phyloP scores from a whole-genome alignment of 2,329 filamentous ascomycete species.

The Ascomycota sp. region DNA sequence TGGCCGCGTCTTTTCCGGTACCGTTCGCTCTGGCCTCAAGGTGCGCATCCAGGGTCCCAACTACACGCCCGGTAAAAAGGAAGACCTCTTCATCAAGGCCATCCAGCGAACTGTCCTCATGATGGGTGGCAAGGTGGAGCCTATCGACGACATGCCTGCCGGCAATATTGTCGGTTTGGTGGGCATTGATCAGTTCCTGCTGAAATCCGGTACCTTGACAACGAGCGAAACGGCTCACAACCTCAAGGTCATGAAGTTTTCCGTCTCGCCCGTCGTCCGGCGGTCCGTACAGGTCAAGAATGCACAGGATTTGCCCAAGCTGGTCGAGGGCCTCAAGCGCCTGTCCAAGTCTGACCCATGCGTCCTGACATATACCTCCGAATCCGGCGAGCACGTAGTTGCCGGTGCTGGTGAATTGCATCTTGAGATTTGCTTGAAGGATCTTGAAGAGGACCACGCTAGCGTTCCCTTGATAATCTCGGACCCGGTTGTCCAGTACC shows the following conservation, averaged over 20 bases:
- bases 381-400: slow-evolving; percentile 96
- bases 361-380: slow-evolving; percentile 72
- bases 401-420: slow-evolving; percentile 98
- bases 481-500: slow-evolving; percentile 95
- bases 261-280: slow-evolving; percentile 95
- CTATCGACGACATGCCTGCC: slow-evolving; percentile 95
- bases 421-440: slow-evolving; percentile 99
- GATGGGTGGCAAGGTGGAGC: slow-evolving; percentile 99
- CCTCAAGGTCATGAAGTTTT: slow-evolving; percentile 99
- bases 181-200: slow-evolving; percentile 99
- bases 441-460: slow-evolving; percentile 98
- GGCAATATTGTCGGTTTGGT: slow-evolving; percentile 99
- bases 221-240: slow-evolving; percentile 97
- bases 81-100: slow-evolving; percentile 97
- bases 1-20: slow-evolving; percentile 99
- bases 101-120: slow-evolving; percentile 99
- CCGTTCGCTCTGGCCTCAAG: slow-evolving; percentile 92
- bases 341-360: slow-evolving; percentile 99
- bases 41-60: slow-evolving; percentile 99
- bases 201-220: slow-evolving; percentile 99
- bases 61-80: slow-evolving; percentile 96
- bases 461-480: slow-evolving; percentile 95
- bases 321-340: slow-evolving; percentile 99
- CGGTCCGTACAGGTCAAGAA: slow-evolving; percentile 99
- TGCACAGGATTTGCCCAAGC: slow-evolving; percentile 97